Evolutionary conservation across 2,329 filamentous ascomycete species (phyloP).

Genomic region (Microdochium nivale): DNA sequence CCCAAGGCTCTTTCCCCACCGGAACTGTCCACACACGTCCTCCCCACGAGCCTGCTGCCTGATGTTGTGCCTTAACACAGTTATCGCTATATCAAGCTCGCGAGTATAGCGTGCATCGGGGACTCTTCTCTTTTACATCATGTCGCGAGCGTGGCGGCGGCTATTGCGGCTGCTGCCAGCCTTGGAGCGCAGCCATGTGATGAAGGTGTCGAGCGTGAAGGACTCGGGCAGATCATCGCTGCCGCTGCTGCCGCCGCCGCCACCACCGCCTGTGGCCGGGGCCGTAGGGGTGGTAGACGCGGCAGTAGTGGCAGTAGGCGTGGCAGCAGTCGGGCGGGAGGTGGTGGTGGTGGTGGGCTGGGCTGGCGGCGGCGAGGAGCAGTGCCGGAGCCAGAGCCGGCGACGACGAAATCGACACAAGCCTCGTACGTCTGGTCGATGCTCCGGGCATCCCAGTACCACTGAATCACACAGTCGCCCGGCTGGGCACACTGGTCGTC

Average conservation of each 20-base stretch:
- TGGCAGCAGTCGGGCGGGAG: background rate
- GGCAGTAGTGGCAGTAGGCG: background rate
- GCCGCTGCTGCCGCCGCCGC: background rate
- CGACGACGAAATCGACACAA: slow-evolving; percentile 8
- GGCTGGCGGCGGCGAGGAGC: background rate
- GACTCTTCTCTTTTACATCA: background rate
- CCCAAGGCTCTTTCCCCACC: no score
- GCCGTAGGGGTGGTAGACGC: background rate
- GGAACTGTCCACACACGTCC: no score
- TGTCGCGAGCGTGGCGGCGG: background rate
- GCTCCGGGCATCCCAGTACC: slow-evolving; percentile 39
- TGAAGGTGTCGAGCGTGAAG: background rate
- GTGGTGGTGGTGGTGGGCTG: background rate
- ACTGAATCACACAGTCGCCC: slow-evolving; percentile 43
- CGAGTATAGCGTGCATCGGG: no score
- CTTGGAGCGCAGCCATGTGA: background rate
- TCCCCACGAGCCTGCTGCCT: no score
- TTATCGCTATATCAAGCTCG: no score
- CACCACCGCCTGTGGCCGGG: background rate
- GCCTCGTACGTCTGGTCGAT: slow-evolving; percentile 15
- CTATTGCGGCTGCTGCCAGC: background rate
- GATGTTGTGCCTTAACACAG: no score
- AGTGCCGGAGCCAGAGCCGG: background rate
- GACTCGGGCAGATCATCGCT: background rate
- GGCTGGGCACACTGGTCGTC: slow-evolving; percentile 30